Evolutionary conservation across 2,329 filamentous ascomycete genomes (phyloP), one percentile per base, ranked within the genome.

Genomic region (Xylaria sp.): DNA sequence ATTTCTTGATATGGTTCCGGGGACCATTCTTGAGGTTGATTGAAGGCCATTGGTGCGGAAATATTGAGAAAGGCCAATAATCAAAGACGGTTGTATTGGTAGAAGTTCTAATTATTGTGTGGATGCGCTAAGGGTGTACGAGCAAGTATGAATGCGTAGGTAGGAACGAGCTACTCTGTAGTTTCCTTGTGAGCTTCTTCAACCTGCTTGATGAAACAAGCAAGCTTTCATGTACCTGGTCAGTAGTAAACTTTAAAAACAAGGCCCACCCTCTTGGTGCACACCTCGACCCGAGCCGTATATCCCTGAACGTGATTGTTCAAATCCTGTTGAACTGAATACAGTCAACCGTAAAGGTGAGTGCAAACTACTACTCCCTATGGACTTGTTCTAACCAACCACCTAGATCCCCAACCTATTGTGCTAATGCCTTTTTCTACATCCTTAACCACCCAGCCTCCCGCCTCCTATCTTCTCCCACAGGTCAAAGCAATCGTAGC

Each of bases 1-100:
- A 69, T 69, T 66, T 69, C 66, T 59, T 59, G 63, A 66, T 69
- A 69, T 66, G 66, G 63, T 66, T 69, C 63, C 63, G 63, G 63
- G 63, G 63, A 66, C 66, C 63, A 56, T 66, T 66, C 4, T 66
- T 66, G 58, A 66, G 66, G 66, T 65, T 65, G 61, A 65, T 68
- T 65, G 66, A 62, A 68, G 66, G 61, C 62, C 66, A 68, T 68
- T 68, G 62, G 57, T 61, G 61, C 57, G 49, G 66, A 58, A 68
- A 65, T 62, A 68, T 68, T 68, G 42, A 65, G 57, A 59, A 68
- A 65, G 58, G 58, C 66, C 65, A 67, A 64, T 60, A 65, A 60
- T 67, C 56, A 60, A 64, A 67, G 65, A 67, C 60, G 65, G 60
- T 64, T 67, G 56, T 67, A 67, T 67, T 56, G 53, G 65, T 67